Evolutionary conservation across 768 basidiomycete genomes (phyloP).

Genomic region (Kondoa subrosea): DNA sequence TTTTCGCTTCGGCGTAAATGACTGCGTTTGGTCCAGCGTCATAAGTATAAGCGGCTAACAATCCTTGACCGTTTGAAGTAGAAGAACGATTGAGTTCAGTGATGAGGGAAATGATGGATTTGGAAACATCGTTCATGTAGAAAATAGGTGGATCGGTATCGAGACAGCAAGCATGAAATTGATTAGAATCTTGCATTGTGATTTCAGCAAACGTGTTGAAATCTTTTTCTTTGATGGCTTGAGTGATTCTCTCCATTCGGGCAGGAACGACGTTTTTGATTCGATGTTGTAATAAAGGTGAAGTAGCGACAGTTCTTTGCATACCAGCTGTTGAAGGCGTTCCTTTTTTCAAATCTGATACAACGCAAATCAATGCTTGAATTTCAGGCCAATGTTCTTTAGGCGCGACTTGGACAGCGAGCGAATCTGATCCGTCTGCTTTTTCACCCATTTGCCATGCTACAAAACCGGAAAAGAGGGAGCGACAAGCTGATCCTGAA

Average conservation of each 20-base stretch:
- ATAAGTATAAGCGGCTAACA: conserved; percentile 92
- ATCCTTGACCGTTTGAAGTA: conserved; percentile 41
- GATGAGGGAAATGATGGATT: conserved; percentile 77
- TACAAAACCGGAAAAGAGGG: conserved; percentile 91
- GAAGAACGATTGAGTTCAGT: conserved; percentile 80
- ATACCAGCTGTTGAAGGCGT: conserved; percentile 88
- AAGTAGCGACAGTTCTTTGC: conserved; percentile 94
- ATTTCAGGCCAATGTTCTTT: conserved; percentile 82
- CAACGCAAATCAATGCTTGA: conserved; percentile 93
- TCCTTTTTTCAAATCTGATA: conserved; percentile 88
- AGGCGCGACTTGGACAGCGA: conserved; percentile 72
- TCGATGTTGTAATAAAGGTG: conserved; percentile 67
- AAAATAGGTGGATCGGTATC: conserved; percentile 97
- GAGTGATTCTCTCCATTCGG: conserved; percentile 64
- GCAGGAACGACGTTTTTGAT: conserved; percentile 69
- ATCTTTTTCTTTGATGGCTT: conserved; percentile 60
- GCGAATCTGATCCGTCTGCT: conserved; percentile 61
- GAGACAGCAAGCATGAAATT: conserved; percentile 93
- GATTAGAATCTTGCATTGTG: conserved; percentile 95
- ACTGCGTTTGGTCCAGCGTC: conserved; percentile 98
- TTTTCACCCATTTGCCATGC: conserved; percentile 69
- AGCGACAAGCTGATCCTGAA: conserved; percentile 92
- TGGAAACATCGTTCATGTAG: conserved; percentile 94
- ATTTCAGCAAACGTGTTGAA: conserved; percentile 76
- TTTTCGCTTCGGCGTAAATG: conserved; percentile 66